Conservation (phyloP, 2,329 filamentous ascomycete species). For the Botrytis medusae region DNA sequence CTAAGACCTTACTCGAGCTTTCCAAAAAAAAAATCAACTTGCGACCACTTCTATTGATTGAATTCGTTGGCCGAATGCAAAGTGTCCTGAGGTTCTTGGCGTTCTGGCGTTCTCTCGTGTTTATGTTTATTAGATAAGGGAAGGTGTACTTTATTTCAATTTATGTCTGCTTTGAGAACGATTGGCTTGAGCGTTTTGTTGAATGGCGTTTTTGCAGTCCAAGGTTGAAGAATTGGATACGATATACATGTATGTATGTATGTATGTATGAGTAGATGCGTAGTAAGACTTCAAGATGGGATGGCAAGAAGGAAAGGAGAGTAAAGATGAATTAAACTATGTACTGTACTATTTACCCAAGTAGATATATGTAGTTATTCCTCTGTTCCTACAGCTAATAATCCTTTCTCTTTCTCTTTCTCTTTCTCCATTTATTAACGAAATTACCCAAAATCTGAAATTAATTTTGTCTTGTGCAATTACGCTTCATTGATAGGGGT, state of each 20-base stretch:
- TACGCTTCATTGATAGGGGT: slow-evolving; percentile 7
- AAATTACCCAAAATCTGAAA: neutral
- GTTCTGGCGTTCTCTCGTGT: slow-evolving; percentile 16
- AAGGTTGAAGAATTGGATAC: neutral
- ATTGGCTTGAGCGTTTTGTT: slow-evolving; percentile 1
- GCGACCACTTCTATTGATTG: neutral
- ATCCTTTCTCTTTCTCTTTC: neutral
- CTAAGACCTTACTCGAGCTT: neutral
- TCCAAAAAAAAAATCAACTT: neutral
- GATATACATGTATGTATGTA: neutral
- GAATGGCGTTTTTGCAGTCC: neutral
- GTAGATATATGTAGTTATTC: neutral
- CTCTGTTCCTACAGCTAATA: neutral
- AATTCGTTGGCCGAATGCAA: slow-evolving; percentile 13
- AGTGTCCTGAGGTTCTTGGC: slow-evolving; percentile 21
- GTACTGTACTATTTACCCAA: neutral
- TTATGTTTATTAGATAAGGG: slow-evolving; percentile 6
- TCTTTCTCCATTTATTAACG: neutral
- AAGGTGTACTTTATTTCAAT: neutral
- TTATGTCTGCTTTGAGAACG: neutral
- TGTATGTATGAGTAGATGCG: neutral
- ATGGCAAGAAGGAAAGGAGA: neutral
- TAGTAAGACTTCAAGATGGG: neutral
- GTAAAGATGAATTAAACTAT: neutral
- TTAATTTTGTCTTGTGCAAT: slow-evolving; percentile 1